Conservation (phyloP, 1,139 yeast species). For the Pichia sp. region DNA sequence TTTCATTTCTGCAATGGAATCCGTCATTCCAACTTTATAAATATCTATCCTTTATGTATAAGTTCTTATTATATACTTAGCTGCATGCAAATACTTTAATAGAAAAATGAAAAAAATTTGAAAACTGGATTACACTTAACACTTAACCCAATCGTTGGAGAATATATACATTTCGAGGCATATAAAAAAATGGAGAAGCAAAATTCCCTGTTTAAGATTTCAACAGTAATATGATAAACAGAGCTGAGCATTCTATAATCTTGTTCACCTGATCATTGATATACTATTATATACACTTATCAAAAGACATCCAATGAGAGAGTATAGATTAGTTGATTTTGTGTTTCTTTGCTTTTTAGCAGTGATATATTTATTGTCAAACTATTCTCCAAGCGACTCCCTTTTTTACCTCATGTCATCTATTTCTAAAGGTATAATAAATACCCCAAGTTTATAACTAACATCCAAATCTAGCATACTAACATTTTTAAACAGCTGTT, state of each 20-base stretch:
- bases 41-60: background rate
- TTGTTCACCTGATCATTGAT: background rate
- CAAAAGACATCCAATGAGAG: slow-evolving; percentile 20
- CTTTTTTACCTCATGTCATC: slow-evolving; percentile 7
- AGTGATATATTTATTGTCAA: slow-evolving; percentile 20
- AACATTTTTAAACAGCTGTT: slow-evolving; percentile 6
- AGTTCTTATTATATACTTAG: background rate
- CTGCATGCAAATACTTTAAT: background rate
- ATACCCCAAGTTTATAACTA: background rate
- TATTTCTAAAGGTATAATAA: slow-evolving; percentile 5
- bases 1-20: slow-evolving; percentile 45
- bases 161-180: too few species aligned
- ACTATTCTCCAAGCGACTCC: slow-evolving; percentile 17
- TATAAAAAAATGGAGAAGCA: too few species aligned
- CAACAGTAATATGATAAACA: background rate
- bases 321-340: slow-evolving; percentile 21
- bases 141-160: too few species aligned
- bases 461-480: background rate
- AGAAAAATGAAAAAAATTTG: background rate
- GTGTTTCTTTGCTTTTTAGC: slow-evolving; percentile 14
- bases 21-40: slow-evolving; percentile 33
- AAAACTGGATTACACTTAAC: too few species aligned
- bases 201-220: too few species aligned
- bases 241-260: background rate
- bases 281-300: background rate